phyloP scores from a whole-genome alignment of 2,329 filamentous ascomycete genomes.

The Penicillium sp. region DNA sequence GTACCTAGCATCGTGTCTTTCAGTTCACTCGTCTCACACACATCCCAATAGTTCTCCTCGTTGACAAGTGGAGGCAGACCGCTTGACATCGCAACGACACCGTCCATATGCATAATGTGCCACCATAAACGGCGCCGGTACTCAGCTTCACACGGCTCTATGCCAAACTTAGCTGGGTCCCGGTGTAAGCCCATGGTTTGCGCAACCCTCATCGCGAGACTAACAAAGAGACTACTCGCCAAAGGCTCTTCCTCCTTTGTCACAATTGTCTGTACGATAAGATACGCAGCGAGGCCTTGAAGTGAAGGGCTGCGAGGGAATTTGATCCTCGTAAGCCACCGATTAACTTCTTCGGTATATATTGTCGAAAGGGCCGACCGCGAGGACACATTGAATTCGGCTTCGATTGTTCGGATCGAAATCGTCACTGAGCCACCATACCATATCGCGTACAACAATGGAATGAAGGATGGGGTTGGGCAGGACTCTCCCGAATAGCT shows the following conservation, averaged over 20 bases:
- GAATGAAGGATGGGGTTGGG: constrained; percentile 37
- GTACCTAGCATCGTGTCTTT: constrained; percentile 39
- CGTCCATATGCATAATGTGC: constrained; percentile 43
- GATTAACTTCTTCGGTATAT: constrained; percentile 38
- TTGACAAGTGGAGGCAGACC: constrained; percentile 41
- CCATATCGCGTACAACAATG: constrained; percentile 41
- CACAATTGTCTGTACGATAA: constrained; percentile 41
- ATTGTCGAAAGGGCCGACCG: constrained; percentile 32
- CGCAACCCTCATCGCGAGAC: constrained; percentile 40
- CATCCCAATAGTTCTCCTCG: constrained; percentile 44
- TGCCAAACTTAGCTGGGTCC: constrained; percentile 42
- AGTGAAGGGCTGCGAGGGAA: constrained; percentile 42
- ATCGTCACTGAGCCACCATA: constrained; percentile 42
- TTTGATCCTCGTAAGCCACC: constrained; percentile 36
- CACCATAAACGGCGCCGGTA: constrained; percentile 42
- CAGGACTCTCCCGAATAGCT: constrained; percentile 31
- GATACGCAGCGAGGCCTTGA: constrained; percentile 40
- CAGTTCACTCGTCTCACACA: constrained; percentile 40
- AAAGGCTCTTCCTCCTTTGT: constrained; percentile 43
- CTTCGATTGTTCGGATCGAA: constrained; percentile 35
- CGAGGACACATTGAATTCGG: constrained; percentile 32
- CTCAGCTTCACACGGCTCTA: constrained; percentile 39
- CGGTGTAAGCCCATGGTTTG: constrained; percentile 44
- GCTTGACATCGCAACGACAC: constrained; percentile 44
- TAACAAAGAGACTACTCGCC: constrained; percentile 42